Evolutionary conservation across 176 grass and related monocot genomes (phyloP).

Genomic region (Juncus effusus): DNA sequence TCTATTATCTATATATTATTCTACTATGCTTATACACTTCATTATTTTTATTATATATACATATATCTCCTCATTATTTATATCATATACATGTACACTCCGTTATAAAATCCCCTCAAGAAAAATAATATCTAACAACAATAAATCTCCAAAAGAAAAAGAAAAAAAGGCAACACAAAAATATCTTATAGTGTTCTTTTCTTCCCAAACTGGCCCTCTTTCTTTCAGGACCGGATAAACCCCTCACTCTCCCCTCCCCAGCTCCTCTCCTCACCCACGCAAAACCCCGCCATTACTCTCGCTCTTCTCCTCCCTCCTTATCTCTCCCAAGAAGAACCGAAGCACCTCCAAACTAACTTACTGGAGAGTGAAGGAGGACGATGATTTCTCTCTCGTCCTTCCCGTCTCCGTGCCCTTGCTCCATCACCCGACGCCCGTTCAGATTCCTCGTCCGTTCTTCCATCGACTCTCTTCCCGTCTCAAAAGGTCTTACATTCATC

Average conservation of each 20-base stretch:
- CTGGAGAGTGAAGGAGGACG: background rate
- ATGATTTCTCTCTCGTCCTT: conserved; percentile 32
- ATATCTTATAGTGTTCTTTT: background rate
- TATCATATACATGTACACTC: too few relatives aligned
- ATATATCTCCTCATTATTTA: too few relatives aligned
- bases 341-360: background rate
- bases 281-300: background rate
- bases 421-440: conserved; percentile 17
- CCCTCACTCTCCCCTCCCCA: background rate
- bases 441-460: conserved; percentile 28
- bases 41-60: too few relatives aligned
- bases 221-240: conserved; percentile 12
- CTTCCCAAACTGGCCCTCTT: background rate
- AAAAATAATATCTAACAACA: too few relatives aligned
- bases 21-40: too few relatives aligned
- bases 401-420: conserved; percentile 35
- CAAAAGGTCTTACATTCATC: conserved; percentile 17
- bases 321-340: background rate
- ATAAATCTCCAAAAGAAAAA: too few relatives aligned
- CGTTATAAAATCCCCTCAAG: too few relatives aligned
- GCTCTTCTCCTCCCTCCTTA: background rate
- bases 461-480: conserved; percentile 23
- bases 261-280: background rate
- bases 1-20: too few relatives aligned
- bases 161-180: too few relatives aligned